Evolutionary conservation across 106 monocot genomes (phyloP).

Genomic region (Platanthera guangdongensis): DNA sequence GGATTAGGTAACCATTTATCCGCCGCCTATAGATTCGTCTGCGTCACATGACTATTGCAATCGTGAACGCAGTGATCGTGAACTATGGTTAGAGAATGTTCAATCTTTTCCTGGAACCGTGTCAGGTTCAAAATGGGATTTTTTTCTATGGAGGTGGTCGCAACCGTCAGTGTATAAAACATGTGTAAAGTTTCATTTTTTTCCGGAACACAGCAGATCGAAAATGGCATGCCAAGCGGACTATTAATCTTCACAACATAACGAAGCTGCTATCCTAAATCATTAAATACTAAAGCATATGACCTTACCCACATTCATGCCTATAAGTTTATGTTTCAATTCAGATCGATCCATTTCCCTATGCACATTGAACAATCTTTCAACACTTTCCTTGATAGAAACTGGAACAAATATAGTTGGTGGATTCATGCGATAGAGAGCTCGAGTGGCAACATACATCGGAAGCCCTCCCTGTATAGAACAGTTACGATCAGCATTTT

Average conservation of each 20-base stretch:
- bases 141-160: too few species aligned
- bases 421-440: slow-evolving; percentile 68
- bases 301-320: slow-evolving; percentile 53
- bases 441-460: slow-evolving; percentile 89
- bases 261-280: not conserved
- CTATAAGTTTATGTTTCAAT: slow-evolving; percentile 63
- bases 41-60: too few species aligned
- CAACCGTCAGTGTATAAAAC: too few species aligned
- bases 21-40: too few species aligned
- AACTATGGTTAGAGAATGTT: too few species aligned
- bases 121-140: too few species aligned
- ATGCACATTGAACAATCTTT: slow-evolving; percentile 69
- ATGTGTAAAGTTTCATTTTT: too few species aligned
- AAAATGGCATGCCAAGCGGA: not conserved
- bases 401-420: slow-evolving; percentile 86
- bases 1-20: too few species aligned
- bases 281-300: not conserved
- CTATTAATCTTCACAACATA: not conserved
- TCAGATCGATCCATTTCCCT: slow-evolving; percentile 87
- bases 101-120: too few species aligned
- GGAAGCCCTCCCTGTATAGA: slow-evolving; percentile 73
- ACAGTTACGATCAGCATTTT: not conserved
- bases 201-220: not conserved
- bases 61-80: too few species aligned
- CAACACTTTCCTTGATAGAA: slow-evolving; percentile 59